A percentile compares a stretch with the other conserved stretches of the same genome.
Evolutionary conservation across 805 yeast species (phyloP).

Genomic region (Schizosaccharomyces lindneri): DNA sequence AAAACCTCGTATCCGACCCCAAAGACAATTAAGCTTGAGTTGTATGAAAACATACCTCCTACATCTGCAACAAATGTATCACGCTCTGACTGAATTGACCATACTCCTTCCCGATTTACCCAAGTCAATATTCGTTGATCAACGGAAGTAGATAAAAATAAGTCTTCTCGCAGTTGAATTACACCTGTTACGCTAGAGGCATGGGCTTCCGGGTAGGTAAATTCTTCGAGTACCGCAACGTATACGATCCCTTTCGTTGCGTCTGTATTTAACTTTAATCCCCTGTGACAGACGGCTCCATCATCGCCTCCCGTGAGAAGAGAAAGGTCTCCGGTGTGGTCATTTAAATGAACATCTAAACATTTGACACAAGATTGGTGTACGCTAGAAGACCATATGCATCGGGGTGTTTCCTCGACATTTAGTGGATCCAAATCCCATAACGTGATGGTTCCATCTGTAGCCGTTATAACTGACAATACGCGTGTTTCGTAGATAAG

Average conservation of each 20-base stretch:
- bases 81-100: neutral
- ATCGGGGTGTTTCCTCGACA: neutral
- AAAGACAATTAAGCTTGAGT: neutral
- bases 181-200: neutral
- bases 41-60: neutral
- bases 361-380: neutral
- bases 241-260: neutral
- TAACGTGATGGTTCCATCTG: neutral
- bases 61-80: neutral
- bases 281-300: neutral
- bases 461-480: neutral
- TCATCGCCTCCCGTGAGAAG: neutral
- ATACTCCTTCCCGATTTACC: neutral
- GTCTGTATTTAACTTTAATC: neutral
- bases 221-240: neutral
- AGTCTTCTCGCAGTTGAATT: neutral
- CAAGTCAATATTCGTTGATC: neutral
- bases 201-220: neutral
- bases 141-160: neutral
- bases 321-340: neutral
- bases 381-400: neutral
- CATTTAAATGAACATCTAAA: neutral
- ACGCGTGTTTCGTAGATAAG: neutral
- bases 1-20: neutral
- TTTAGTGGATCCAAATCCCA: neutral